These are phyloP conservation scores for Avena atlantica DNA, from an alignment of 176 grass and related monocot genomes.

Conservation along the genomic window DNA sequence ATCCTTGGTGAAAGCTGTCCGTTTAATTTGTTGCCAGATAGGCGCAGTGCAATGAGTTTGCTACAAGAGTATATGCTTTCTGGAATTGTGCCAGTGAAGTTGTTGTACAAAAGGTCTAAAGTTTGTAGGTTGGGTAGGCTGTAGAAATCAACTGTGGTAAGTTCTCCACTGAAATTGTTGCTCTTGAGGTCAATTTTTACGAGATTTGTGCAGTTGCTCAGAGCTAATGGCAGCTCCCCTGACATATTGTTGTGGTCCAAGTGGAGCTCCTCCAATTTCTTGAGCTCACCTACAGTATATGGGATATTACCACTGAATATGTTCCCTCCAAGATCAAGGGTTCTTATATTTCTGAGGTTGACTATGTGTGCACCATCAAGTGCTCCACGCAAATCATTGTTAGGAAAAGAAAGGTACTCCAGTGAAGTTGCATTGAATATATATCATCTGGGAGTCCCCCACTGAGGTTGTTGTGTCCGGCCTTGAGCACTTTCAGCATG, in stretches of 20 bases:
- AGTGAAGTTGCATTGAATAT: not conserved
- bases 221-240: slow-evolving; percentile 30
- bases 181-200: not conserved
- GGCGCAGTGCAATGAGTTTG: not conserved
- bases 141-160: slow-evolving; percentile 36
- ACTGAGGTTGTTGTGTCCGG: slow-evolving; percentile 37
- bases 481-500: slow-evolving; percentile 27
- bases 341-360: slow-evolving; percentile 10
- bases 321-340: slow-evolving; percentile 44
- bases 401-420: slow-evolving; percentile 27
- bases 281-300: slow-evolving; percentile 41
- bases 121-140: slow-evolving; percentile 3
- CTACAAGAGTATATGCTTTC: slow-evolving; percentile 47
- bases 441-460: slow-evolving; percentile 27
- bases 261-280: slow-evolving; percentile 27
- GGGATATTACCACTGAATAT: not conserved
- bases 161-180: slow-evolving; percentile 32
- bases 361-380: not conserved
- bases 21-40: not conserved
- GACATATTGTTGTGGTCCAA: slow-evolving; percentile 27
- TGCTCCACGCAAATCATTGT: not conserved
- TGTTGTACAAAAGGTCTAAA: slow-evolving; percentile 4
- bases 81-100: slow-evolving; percentile 10
- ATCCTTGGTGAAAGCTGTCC: not conserved
- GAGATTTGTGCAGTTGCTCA: slow-evolving; percentile 35